phyloP scores from a whole-genome alignment of 768 basidiomycete species.

The Lactifluus subvellereus region DNA sequence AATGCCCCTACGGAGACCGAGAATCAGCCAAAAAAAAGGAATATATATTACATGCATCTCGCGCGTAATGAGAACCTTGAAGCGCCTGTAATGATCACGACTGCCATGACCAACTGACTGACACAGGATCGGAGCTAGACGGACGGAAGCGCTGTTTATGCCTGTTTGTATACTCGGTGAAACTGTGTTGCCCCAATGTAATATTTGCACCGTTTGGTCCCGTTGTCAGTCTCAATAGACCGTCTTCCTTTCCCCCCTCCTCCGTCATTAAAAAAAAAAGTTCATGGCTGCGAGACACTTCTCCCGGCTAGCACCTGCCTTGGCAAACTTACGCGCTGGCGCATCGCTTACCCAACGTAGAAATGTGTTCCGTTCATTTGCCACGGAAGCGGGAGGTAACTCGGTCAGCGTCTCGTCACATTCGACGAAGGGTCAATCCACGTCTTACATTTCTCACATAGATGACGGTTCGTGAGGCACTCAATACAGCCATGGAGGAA shows the following conservation, averaged over 20 bases:
- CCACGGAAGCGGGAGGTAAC: slow-evolving; percentile 48
- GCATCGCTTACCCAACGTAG: slow-evolving; percentile 40
- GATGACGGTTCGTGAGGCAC: slow-evolving; percentile 99
- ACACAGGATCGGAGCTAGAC: slow-evolving; percentile 4
- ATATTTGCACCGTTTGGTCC: neutral
- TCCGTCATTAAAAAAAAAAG: slow-evolving; percentile 30
- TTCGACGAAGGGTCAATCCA: slow-evolving; percentile 23
- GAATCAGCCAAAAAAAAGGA: neutral
- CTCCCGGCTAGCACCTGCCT: slow-evolving; percentile 54
- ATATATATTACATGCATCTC: neutral
- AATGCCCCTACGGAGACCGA: slow-evolving; percentile 46
- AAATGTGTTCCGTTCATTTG: slow-evolving; percentile 53
- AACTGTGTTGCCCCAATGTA: slow-evolving; percentile 7
- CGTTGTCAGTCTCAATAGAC: neutral
- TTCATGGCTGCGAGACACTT: slow-evolving; percentile 59
- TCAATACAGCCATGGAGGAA: slow-evolving; percentile 98
- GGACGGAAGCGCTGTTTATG: slow-evolving; percentile 12
- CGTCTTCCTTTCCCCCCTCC: slow-evolving; percentile 27
- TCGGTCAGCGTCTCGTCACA: slow-evolving; percentile 39
- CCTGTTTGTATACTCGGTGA: neutral
- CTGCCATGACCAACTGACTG: slow-evolving; percentile 29
- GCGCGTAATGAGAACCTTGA: slow-evolving; percentile 49
- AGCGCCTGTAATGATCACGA: slow-evolving; percentile 80
- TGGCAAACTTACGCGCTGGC: slow-evolving; percentile 39
- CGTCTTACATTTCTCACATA: slow-evolving; percentile 31